Base-by-base conservation (phyloP, 176 grass and related monocot genomes). In the Bolboschoenus planiculmis region DNA sequence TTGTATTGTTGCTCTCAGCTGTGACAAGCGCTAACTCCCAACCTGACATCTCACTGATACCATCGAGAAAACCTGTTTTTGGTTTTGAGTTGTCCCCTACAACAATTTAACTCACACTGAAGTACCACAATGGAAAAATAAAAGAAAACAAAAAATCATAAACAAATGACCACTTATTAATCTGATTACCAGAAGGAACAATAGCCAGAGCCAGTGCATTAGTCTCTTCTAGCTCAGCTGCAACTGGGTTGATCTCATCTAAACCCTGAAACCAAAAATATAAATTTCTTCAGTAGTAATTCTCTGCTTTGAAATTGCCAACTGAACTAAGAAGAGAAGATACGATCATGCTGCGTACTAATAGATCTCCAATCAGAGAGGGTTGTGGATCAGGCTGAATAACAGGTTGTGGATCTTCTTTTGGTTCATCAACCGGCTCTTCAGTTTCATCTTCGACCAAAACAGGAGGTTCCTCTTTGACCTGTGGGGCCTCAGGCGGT, bases 11-110 rank as follows among this genome's bases (percentile, higher is more conserved):
- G 56, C 14, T 86, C 48, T 39, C 86, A 27, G 88, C 79, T 14
- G 88, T 77, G 56, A 94, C 92, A 53, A 94, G 67, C 13, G 91
- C 92, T 47, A 94, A 71, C 84, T 97, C 94, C 92, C 94, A 97
- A 53, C 86, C 90, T 53, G 92, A 92, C 3, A 88, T 84, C 81
- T 78, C 88, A 67, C 39, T 53, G 68, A 84, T 60, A 1, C 70
- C 83, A 2, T 66, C 2, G 2, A 81, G 60, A 29, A 86, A 47
- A 7, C 84, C 80, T 51, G 53, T 51, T 9, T 36, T 40, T 65
- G 78, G 57, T 58, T 85, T 89, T 36, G 66, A 78, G 30, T 60
- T 63, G 39, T 81, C 64, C 5, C 78, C 84, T 89, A 40, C 20
- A 81, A 80, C 78, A 10, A 75, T 78, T n/a, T 30, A 65, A 43